Evolutionary conservation across 83 land plant species (phyloP), one percentile per base, ranked within the genome.

Genomic region (Picea abies): DNA sequence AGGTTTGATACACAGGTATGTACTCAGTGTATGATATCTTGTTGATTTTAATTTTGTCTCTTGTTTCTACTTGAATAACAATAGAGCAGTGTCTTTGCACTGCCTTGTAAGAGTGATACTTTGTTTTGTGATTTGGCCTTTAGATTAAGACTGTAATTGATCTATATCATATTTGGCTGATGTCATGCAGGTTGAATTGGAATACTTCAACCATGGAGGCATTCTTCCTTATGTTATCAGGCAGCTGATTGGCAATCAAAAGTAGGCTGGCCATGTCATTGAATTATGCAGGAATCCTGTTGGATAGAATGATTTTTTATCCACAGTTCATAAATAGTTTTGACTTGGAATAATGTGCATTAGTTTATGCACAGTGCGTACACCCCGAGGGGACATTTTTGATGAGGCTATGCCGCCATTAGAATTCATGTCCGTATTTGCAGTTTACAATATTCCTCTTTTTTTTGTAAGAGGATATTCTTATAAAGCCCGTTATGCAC

Each of bases 1-100:
- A 93, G 99, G 71, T 97, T 97, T 81, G 99, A 95, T 85, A 95
- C 99, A 60, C 95, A 95, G 98, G 99, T 97, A 15, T 23, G 1
- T 4, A 63, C 72, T 25, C 4, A 11, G 11, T 84, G 68, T 63
- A 56, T 47, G 63, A 41, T 29, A 23, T 63, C 11, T 79, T 41
- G n/a, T 7, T 35, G 52, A 39, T 58, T 75, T 29, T 15, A 75
- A 7, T 10, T 41, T 71, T 39, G 63, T 73, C 17, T 62, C 12
- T n/a, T n/a, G 23, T 60, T 37, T 41, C 19, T 82, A n/a, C 32
- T 44, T 26, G 20, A 37, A 19, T 19, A n/a, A 32, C 19, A 23
- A n/a, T 41, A 52, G 56, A 52, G 56, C 14, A 52, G 12, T 10
- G 12, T 0, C 56, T 11, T 10, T 52, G 12, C 14, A 52, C 7